phyloP scores from a whole-genome alignment of 352 stramenopile species.

The Achlya hypogyna region DNA sequence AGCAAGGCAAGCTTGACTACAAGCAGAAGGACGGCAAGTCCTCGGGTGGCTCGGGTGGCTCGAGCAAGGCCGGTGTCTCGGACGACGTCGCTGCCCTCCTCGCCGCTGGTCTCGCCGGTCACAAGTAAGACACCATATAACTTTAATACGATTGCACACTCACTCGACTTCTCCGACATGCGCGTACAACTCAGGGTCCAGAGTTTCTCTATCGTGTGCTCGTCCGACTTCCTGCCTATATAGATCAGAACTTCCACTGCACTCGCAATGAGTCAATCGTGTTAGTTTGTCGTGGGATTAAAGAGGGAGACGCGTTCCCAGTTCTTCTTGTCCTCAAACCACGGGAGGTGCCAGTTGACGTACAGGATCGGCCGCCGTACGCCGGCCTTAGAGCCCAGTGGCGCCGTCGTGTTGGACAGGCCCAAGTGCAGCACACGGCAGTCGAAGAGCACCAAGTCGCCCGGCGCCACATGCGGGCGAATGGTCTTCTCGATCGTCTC shows the following conservation, averaged over 20 bases:
- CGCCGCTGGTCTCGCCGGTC: neutral
- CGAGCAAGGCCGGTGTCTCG: neutral
- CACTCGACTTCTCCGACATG: no score
- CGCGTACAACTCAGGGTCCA: no score
- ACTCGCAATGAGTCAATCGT: no score
- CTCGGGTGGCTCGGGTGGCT: no score
- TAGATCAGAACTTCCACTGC: neutral
- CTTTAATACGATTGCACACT: no score
- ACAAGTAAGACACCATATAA: neutral
- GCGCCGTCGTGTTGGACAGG: constrained; percentile 5
- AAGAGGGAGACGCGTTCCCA: constrained; percentile 11
- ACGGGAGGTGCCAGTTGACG: constrained; percentile 15
- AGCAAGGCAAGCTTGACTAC: constrained; percentile 17
- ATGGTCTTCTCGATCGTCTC: constrained; percentile 14
- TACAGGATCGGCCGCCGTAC: constrained; percentile 14
- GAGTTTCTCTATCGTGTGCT: no score
- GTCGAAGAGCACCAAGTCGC: constrained; percentile 11
- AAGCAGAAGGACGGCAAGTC: constrained; percentile 7
- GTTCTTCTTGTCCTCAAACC: constrained; percentile 21
- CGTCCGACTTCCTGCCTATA: neutral
- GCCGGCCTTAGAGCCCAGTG: neutral
- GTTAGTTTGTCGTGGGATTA: neutral
- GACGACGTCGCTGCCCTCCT: constrained; percentile 9
- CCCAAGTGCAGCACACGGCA: constrained; percentile 13
- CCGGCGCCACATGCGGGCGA: neutral